Percentiles rank a stretch among this genome's conserved stretches.
Evolutionary conservation across 2,329 filamentous ascomycete genomes (phyloP).

Genomic region (Sporothrix pallida): DNA sequence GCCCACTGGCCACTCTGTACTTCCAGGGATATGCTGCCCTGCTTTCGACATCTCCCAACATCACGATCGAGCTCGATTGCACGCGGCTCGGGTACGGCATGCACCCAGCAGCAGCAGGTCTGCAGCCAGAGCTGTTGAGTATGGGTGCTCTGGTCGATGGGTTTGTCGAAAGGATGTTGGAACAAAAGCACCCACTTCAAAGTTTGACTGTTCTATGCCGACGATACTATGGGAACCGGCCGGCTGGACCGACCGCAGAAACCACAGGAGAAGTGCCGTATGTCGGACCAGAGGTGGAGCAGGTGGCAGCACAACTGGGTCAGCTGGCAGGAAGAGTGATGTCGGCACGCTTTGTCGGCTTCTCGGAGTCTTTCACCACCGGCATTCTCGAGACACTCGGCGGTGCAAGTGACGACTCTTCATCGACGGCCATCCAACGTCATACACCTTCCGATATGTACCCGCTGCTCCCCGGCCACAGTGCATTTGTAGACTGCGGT

Average conservation of each 20-base stretch:
- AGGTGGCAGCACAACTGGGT: conserved; percentile 44
- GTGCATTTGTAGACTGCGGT: conserved; percentile 37
- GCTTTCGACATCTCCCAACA: conserved; percentile 41
- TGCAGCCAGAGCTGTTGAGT: conserved; percentile 40
- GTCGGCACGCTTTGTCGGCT: conserved; percentile 48
- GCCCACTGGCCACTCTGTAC: conserved; percentile 47
- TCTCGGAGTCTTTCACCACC: conserved; percentile 35
- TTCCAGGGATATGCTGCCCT: conserved; percentile 48
- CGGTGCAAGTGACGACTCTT: too few species aligned
- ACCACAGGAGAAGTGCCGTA: conserved; percentile 40
- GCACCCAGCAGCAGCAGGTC: conserved; percentile 37
- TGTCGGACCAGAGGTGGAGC: conserved; percentile 35
- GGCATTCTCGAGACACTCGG: neutral
- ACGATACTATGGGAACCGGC: conserved; percentile 30
- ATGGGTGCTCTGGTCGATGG: conserved; percentile 42
- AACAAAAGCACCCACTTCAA: neutral
- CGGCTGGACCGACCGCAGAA: conserved; percentile 34
- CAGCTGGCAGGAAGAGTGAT: conserved; percentile 43
- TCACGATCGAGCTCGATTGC: conserved; percentile 52
- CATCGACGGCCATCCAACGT: conserved; percentile 35
- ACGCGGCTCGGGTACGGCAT: conserved; percentile 47
- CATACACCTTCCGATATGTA: conserved; percentile 43
- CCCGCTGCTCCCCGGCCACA: conserved; percentile 43
- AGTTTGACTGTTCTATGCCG: conserved; percentile 22
- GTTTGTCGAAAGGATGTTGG: conserved; percentile 43